Conservation (phyloP, 768 basidiomycete species). For the Collybia sordida region DNA sequence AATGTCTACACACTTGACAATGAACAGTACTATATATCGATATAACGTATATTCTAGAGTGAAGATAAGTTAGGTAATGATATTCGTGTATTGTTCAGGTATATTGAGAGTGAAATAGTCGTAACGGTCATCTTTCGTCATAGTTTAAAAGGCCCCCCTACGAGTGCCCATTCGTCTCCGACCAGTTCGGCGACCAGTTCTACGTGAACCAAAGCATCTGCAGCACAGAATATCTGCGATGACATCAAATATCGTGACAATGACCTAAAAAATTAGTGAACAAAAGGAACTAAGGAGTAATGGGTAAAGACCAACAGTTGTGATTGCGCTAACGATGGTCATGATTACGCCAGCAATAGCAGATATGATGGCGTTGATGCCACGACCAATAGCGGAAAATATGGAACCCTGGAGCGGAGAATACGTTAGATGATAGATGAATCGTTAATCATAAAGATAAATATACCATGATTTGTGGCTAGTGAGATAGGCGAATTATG, state of each 20-base stretch:
- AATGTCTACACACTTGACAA: too few relatives aligned
- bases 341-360: conserved; percentile 61
- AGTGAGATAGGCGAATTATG: too few relatives aligned
- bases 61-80: too few relatives aligned
- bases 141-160: too few relatives aligned
- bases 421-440: too few relatives aligned
- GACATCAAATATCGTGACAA: conserved; percentile 64
- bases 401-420: conserved; percentile 48
- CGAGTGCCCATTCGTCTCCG: background rate
- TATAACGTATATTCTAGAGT: too few relatives aligned
- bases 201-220: conserved; percentile 42
- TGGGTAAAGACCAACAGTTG: conserved; percentile 49
- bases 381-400: conserved; percentile 63
- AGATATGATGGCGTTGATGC: conserved; percentile 57
- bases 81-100: too few relatives aligned
- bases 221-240: conserved; percentile 58
- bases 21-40: too few relatives aligned
- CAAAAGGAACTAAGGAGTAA: background rate
- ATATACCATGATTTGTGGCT: too few relatives aligned
- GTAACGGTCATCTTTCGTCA: too few relatives aligned
- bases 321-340: conserved; percentile 59
- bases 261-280: conserved; percentile 38
- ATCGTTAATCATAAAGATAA: too few relatives aligned
- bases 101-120: too few relatives aligned
- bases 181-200: conserved; percentile 18